Evolutionary conservation across 495 filamentous ascomycete species (phyloP).

Genomic region (Penicillium soppii): DNA sequence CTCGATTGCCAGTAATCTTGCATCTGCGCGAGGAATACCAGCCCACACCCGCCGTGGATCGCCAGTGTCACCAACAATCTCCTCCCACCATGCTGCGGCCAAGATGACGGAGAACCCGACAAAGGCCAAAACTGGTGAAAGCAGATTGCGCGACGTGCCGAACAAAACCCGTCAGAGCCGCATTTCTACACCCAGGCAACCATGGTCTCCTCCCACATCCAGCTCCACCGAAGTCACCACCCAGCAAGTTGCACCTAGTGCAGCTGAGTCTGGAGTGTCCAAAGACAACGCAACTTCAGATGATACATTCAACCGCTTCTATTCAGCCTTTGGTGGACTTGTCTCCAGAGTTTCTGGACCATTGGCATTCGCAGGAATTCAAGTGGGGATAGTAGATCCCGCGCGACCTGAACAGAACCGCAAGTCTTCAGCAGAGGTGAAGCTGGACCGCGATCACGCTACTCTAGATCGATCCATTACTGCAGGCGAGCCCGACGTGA

Average conservation of each 20-base stretch:
- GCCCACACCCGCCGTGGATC: slow-evolving; percentile 60
- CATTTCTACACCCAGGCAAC: slow-evolving; percentile 26
- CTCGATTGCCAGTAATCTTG: slow-evolving; percentile 88
- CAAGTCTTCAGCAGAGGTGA: slow-evolving; percentile 42
- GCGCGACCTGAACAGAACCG: slow-evolving; percentile 35
- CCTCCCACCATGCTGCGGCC: slow-evolving; percentile 72
- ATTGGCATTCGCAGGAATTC: slow-evolving; percentile 88
- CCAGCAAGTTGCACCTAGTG: slow-evolving; percentile 33
- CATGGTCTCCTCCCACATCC: slow-evolving; percentile 37
- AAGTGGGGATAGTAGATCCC: slow-evolving; percentile 60
- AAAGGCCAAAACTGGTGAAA: slow-evolving; percentile 41
- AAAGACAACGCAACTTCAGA: slow-evolving; percentile 46
- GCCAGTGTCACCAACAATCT: slow-evolving; percentile 65
- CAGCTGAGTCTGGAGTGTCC: slow-evolving; percentile 10
- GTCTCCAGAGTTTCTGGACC: slow-evolving; percentile 84
- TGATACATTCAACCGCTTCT: slow-evolving; percentile 85
- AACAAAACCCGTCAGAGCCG: slow-evolving; percentile 27
- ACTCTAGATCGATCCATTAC: slow-evolving; percentile 35
- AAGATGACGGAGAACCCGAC: slow-evolving; percentile 61
- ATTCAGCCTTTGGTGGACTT: slow-evolving; percentile 79
- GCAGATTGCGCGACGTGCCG: slow-evolving; percentile 28
- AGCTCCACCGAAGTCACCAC: slow-evolving; percentile 38
- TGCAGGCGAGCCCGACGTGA: slow-evolving; percentile 66
- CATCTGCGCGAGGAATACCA: slow-evolving; percentile 84
- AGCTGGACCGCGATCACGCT: slow-evolving; percentile 37